Percentiles rank a stretch among this genome's conserved stretches.
Conservation (phyloP, 257 asterid species). For the Salvia rosmarinus region DNA sequence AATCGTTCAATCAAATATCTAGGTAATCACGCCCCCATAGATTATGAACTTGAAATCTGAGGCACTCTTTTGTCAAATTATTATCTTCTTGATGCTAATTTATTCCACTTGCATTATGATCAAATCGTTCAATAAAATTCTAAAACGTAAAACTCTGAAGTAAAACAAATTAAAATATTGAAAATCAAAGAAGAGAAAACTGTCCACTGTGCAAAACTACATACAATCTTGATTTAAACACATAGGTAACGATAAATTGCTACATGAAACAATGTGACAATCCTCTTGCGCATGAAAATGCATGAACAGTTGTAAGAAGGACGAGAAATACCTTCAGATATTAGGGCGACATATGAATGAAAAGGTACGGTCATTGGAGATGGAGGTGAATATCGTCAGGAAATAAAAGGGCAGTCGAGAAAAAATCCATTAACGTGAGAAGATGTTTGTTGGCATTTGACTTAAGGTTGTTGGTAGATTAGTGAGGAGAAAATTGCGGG, state of each 20-base stretch:
- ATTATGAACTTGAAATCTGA: background rate
- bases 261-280: background rate
- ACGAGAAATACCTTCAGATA: background rate
- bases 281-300: background rate
- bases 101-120: constrained; percentile 6
- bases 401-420: background rate
- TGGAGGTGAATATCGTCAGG: background rate
- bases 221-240: background rate
- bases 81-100: background rate
- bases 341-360: constrained; percentile 7
- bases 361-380: constrained; percentile 17
- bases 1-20: too few species aligned
- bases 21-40: too few species aligned
- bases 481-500: constrained; percentile 35
- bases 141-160: background rate
- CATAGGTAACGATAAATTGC: background rate
- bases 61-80: background rate
- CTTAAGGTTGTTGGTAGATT: constrained; percentile 27
- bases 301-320: background rate
- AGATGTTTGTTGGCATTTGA: constrained; percentile 30
- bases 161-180: background rate
- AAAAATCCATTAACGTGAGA: background rate
- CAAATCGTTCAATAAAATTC: constrained; percentile 13
- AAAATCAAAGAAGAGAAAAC: background rate
- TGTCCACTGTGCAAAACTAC: background rate